Base-by-base conservation (phyloP, 139 green algal genomes). In the Coccomyxa sp. region DNA sequence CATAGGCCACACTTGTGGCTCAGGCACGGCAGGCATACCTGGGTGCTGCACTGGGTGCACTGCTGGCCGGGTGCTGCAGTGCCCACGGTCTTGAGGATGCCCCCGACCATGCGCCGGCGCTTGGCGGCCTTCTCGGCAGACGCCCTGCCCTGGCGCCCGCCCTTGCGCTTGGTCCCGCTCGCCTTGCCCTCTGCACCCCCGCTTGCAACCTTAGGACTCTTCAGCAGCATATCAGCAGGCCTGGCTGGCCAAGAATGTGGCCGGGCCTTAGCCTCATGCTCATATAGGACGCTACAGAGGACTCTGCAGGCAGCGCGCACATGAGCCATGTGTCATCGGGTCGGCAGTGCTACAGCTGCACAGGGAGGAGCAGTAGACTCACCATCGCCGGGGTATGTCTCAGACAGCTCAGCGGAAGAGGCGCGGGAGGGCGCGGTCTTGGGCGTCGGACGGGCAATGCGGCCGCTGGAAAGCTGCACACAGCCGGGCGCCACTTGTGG, bases 21-120 rank as follows among this genome's bases (percentile, higher is more conserved):
- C 5, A 22, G 50, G 27, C 18, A 64, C 2, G 50, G 44, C 2
- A 22, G 22, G 50, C 50, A 7, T 18, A 64, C 50, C 50, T 64
- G 50, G 50, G 85, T 79, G n/a, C 82, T 81, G 39, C 87, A 91
- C 68, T 84, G 78, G 2, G 82, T 89, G 68, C 87, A 89, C n/a
- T 76, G 73, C 55, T 85, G 82, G 39, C 84, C 87, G 70, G 55
- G 33, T 58, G 73, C 81, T 79, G 79, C 40, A 74, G 79, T 22
- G 24, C 64, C 34, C 9, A 38, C 58, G 55, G 39, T 37, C 69
- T 83, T 79, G 39, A 39, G 70, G 40, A 73, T 75, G 73, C 79
- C 78, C 55, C 73, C 73, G 55, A 55, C 29, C 38, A 41, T 22
- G 72, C 55, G 36, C 38, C 14, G 22, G 36, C 36, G 37, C 35